Evolutionary conservation across 2,329 filamentous ascomycete species (phyloP).

Genomic region (Aspergillus bombycis): DNA sequence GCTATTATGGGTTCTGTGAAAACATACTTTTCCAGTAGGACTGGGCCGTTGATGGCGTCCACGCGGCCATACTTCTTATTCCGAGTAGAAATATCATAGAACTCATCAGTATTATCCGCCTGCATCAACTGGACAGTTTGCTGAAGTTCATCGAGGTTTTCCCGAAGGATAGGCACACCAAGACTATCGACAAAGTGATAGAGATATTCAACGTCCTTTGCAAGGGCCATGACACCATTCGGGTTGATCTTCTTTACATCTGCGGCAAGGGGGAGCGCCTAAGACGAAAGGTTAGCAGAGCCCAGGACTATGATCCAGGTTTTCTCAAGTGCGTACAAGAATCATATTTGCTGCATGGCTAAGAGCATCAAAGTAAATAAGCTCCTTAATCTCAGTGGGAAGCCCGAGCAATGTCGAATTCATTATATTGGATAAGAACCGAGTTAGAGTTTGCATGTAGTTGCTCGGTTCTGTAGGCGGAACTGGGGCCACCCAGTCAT

Average conservation of each 20-base stretch:
- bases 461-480: conserved; percentile 75
- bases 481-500: conserved; percentile 76
- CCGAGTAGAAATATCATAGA: conserved; percentile 85
- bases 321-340: conserved; percentile 58
- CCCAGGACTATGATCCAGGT: conserved; percentile 7
- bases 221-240: conserved; percentile 78
- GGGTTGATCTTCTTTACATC: conserved; percentile 85
- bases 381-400: conserved; percentile 94
- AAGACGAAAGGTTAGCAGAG: conserved; percentile 22
- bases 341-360: conserved; percentile 88
- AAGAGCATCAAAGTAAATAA: conserved; percentile 96
- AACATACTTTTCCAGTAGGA: conserved; percentile 84
- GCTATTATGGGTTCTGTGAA: not conserved
- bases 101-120: conserved; percentile 89
- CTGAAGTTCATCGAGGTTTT: conserved; percentile 88
- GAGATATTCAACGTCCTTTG: conserved; percentile 81
- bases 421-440: conserved; percentile 95
- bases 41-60: conserved; percentile 84
- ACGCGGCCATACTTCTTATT: conserved; percentile 95
- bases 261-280: conserved; percentile 75
- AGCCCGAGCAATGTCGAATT: conserved; percentile 87
- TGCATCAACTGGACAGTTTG: conserved; percentile 91
- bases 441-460: conserved; percentile 94
- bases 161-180: conserved; percentile 82
- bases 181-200: conserved; percentile 84